Percentiles rank a stretch among this genome's conserved stretches.
phyloP scores from a whole-genome alignment of 257 asterid genomes.

The Solanum raphanifolium region DNA sequence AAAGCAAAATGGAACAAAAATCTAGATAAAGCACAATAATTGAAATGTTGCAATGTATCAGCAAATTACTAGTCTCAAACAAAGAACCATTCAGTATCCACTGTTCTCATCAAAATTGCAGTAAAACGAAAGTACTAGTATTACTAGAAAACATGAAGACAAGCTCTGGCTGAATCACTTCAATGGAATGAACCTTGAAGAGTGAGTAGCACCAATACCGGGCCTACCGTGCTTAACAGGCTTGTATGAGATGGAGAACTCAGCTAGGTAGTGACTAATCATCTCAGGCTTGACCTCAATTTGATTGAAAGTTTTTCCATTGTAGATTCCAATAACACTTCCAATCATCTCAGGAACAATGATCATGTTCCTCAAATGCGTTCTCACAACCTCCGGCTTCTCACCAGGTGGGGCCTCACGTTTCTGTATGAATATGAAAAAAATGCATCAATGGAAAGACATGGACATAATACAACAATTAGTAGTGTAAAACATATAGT shows the following conservation, averaged over 20 bases:
- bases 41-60: neutral
- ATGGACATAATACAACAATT: neutral
- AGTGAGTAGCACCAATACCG: slow-evolving; percentile 18
- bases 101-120: neutral
- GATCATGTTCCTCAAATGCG: slow-evolving; percentile 19
- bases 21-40: neutral
- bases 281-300: slow-evolving; percentile 12
- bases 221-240: slow-evolving; percentile 17
- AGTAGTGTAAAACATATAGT: neutral
- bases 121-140: neutral
- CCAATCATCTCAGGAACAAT: slow-evolving; percentile 24
- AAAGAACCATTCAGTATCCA: neutral
- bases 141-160: neutral
- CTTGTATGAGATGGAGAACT: slow-evolving; percentile 13
- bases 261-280: slow-evolving; percentile 6
- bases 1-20: neutral
- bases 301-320: slow-evolving; percentile 8
- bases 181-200: slow-evolving; percentile 13
- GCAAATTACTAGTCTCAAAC: neutral
- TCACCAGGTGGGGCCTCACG: slow-evolving; percentile 18
- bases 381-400: slow-evolving; percentile 16
- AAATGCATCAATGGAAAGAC: neutral
- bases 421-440: neutral
- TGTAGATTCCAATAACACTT: slow-evolving; percentile 14
- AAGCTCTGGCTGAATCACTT: neutral